These are phyloP conservation scores for Alternaria solani DNA, from an alignment of 2,329 filamentous ascomycete genomes.

Conservation along the genomic window DNA sequence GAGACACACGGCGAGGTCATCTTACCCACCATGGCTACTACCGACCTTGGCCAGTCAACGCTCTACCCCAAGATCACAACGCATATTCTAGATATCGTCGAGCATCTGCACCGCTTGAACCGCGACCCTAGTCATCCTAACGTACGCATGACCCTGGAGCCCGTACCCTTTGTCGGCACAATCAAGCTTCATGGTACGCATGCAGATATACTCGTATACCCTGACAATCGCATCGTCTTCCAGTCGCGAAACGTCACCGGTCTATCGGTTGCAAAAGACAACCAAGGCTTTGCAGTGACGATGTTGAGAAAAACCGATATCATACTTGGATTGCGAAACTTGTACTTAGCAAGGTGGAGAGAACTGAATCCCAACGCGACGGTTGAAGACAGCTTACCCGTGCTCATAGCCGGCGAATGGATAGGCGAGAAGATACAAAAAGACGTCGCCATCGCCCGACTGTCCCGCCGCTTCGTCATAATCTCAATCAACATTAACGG, in stretches of 20 bases:
- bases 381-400: constrained; percentile 17
- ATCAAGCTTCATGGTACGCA: constrained; percentile 48
- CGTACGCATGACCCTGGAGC: constrained; percentile 1
- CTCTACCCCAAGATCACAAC: constrained; percentile 44
- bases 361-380: constrained; percentile 20
- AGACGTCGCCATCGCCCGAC: constrained; percentile 25
- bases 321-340: constrained; percentile 29
- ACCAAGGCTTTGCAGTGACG: constrained; percentile 32
- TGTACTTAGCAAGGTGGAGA: constrained; percentile 28
- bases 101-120: constrained; percentile 22
- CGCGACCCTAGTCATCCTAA: constrained; percentile 13
- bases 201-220: constrained; percentile 39
- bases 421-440: constrained; percentile 40
- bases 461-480: constrained; percentile 40
- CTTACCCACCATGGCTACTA: constrained; percentile 17
- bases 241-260: constrained; percentile 36
- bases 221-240: constrained; percentile 29
- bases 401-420: constrained; percentile 45
- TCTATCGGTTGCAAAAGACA: constrained; percentile 31
- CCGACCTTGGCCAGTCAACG: constrained; percentile 23
- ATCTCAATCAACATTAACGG: constrained; percentile 38
- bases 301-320: constrained; percentile 27
- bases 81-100: constrained; percentile 29
- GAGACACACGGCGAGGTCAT: neutral
- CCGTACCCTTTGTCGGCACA: constrained; percentile 37